These are phyloP conservation scores for Cordyceps fumosorosea DNA, from an alignment of 2,329 filamentous ascomycete species.

Conservation along the genomic window DNA sequence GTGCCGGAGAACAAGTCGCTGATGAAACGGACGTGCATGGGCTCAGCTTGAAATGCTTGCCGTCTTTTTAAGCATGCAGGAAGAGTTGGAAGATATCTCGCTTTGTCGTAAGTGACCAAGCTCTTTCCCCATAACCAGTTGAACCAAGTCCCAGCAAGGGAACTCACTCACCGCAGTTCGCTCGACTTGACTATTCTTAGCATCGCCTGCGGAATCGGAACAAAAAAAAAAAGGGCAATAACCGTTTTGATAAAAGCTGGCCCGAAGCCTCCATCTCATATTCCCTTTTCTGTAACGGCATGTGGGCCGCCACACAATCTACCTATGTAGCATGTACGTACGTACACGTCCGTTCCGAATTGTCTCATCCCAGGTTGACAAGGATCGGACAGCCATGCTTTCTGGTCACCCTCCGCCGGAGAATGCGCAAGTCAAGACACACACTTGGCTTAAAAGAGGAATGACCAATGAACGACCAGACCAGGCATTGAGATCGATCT, in stretches of 20 bases:
- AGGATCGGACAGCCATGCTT: background rate
- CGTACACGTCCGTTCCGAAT: background rate
- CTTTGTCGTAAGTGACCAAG: too few relatives aligned
- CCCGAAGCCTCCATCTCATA: background rate
- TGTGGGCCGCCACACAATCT: background rate
- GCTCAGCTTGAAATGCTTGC: too few relatives aligned
- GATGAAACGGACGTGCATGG: background rate
- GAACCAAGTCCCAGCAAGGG: too few relatives aligned
- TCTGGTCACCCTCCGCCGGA: background rate
- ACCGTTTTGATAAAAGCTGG: background rate
- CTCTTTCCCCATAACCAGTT: too few relatives aligned
- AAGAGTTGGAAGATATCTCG: too few relatives aligned
- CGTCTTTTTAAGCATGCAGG: too few relatives aligned
- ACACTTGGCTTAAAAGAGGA: background rate
- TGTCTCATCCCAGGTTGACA: conserved; percentile 12
- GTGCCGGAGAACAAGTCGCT: background rate
- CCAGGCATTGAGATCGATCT: conserved; percentile 1
- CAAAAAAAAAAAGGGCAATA: too few relatives aligned
- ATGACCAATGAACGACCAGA: background rate
- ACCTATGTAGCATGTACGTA: background rate
- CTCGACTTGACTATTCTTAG: background rate
- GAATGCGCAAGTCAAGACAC: too few relatives aligned
- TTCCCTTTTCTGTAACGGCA: background rate
- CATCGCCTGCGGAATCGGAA: too few relatives aligned
- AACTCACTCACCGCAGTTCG: too few relatives aligned